A percentile compares a stretch with the other conserved stretches of the same genome.
Evolutionary conservation across 768 basidiomycete species (phyloP).

Genomic region (Boletus reticulatus): DNA sequence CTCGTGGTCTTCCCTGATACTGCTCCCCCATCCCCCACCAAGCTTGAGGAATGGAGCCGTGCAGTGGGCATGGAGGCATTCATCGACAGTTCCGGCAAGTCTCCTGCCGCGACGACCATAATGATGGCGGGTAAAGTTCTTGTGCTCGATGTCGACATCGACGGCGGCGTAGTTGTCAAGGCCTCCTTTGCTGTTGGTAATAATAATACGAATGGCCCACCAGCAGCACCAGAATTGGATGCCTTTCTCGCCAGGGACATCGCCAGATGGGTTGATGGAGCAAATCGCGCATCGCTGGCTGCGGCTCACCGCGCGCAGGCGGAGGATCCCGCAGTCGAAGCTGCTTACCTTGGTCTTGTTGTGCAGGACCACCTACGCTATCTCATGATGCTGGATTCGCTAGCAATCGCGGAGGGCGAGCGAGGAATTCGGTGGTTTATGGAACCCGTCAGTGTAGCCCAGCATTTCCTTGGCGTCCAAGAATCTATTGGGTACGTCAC

Average conservation of each 20-base stretch:
- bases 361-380: conserved; percentile 61
- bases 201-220: conserved; percentile 44
- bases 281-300: conserved; percentile 22
- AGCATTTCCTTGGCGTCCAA: conserved; percentile 18
- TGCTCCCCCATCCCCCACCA: conserved; percentile 28
- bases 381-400: conserved; percentile 67
- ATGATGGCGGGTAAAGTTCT: conserved; percentile 78
- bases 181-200: conserved; percentile 64
- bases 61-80: conserved; percentile 74
- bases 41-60: conserved; percentile 60
- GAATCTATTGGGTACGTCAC: conserved; percentile 16
- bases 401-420: conserved; percentile 55
- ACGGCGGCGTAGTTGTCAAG: conserved; percentile 51
- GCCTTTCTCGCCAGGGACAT: conserved; percentile 58
- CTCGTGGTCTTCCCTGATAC: conserved; percentile 28
- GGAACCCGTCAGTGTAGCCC: conserved; percentile 34
- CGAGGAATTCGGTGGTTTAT: conserved; percentile 75
- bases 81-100: conserved; percentile 51
- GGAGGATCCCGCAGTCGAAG: conserved; percentile 49
- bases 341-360: conserved; percentile 44
- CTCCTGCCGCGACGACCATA: conserved; percentile 48
- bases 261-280: conserved; percentile 54
- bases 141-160: conserved; percentile 73
- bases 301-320: conserved; percentile 32
- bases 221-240: conserved; percentile 49